A percentile compares a stretch with the other conserved stretches of the same genome.
Conservation (phyloP, 1,139 yeast species). For the Pichia sp. region DNA sequence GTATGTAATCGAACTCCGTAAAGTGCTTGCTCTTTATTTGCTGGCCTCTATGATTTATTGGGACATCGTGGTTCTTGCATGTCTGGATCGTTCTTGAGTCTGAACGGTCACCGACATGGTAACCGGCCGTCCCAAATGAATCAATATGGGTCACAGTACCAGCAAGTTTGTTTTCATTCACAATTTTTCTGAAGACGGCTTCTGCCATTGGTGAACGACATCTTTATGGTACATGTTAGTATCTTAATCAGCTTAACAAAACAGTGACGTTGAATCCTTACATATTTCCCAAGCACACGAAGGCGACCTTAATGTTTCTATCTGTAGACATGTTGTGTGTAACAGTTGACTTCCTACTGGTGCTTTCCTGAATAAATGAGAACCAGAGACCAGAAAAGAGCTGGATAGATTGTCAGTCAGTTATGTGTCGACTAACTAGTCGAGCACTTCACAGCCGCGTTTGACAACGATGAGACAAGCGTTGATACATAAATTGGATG, state of each 20-base stretch:
- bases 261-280: constrained; percentile 35
- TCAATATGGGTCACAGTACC: constrained; percentile 54
- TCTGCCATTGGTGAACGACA: constrained; percentile 99
- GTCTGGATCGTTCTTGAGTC: constrained; percentile 69
- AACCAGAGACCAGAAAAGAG: no score
- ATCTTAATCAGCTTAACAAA: not conserved
- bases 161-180: constrained; percentile 42
- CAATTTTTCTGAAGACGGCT: constrained; percentile 73
- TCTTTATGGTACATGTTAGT: constrained; percentile 30
- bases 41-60: constrained; percentile 73
- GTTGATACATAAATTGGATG: not conserved
- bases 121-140: constrained; percentile 85
- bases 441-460: no score
- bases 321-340: no score
- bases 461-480: no score
- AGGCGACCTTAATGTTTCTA: constrained; percentile 39
- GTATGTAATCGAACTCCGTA: constrained; percentile 67
- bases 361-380: no score
- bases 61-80: constrained; percentile 68
- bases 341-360: no score
- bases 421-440: no score
- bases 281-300: constrained; percentile 91
- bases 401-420: no score
- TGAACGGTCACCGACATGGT: constrained; percentile 78
- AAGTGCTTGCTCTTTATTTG: constrained; percentile 61